Percentiles rank a stretch among this genome's conserved stretches.
Evolutionary conservation across 2,329 filamentous ascomycete species (phyloP).

Genomic region (Ophiosphaerella narmari): DNA sequence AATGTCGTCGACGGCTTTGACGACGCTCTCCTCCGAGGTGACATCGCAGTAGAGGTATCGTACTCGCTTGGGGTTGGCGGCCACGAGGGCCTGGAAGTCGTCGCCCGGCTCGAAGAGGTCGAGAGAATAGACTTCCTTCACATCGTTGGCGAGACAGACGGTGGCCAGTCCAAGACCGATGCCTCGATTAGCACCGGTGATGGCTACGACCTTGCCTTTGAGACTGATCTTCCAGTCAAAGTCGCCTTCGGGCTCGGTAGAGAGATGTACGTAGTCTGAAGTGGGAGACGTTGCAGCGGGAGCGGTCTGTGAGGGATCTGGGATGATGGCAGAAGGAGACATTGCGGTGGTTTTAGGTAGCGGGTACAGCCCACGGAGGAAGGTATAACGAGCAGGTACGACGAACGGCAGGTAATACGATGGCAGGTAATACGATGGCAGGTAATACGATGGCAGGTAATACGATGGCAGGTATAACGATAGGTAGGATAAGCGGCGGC

Average conservation of each 20-base stretch:
- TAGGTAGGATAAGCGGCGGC: too few species aligned
- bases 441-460: too few species aligned
- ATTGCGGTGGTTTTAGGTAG: slow-evolving; percentile 15
- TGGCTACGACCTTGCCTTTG: slow-evolving; percentile 47
- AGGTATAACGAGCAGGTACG: slow-evolving; percentile 14
- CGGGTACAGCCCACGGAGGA: slow-evolving; percentile 15
- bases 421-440: too few species aligned
- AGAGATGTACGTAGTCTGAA: slow-evolving; percentile 43
- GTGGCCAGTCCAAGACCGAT: slow-evolving; percentile 54
- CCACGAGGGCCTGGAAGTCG: slow-evolving; percentile 50
- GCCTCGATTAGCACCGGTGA: slow-evolving; percentile 39
- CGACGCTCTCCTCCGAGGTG: slow-evolving; percentile 54
- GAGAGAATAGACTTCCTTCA: slow-evolving; percentile 55
- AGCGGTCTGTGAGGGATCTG: slow-evolving; percentile 19
- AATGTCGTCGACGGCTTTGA: slow-evolving; percentile 53
- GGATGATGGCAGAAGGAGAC: slow-evolving; percentile 35
- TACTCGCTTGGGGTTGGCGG: slow-evolving; percentile 50
- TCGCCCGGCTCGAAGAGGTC: slow-evolving; percentile 54
- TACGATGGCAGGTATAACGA: too few species aligned
- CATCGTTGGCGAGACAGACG: slow-evolving; percentile 54
- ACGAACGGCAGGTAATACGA: not conserved
- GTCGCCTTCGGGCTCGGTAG: slow-evolving; percentile 51
- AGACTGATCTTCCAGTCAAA: slow-evolving; percentile 54
- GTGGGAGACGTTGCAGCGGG: slow-evolving; percentile 16
- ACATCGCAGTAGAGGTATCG: slow-evolving; percentile 56